phyloP scores from a whole-genome alignment of 2,329 filamentous ascomycete genomes.

The Cryphonectria naterciae region DNA sequence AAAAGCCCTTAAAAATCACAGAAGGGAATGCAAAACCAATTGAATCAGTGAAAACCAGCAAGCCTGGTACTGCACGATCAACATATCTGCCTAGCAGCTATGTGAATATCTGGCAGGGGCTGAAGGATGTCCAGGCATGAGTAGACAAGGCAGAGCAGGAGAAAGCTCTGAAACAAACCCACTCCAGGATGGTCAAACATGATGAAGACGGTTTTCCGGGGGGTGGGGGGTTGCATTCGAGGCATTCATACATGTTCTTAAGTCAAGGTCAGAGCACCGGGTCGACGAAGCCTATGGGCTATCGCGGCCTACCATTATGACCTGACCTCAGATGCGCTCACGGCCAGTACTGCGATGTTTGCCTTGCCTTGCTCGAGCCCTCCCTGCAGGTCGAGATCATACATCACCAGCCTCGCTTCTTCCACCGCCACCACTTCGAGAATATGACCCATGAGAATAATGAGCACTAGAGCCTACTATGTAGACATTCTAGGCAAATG shows the following conservation, averaged over 20 bases:
- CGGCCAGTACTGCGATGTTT: not conserved
- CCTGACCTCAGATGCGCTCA: not conserved
- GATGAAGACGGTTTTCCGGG: no score
- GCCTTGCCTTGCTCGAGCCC: no score
- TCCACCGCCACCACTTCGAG: not conserved
- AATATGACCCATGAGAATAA: not conserved
- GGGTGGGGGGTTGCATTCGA: not conserved
- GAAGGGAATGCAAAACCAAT: not conserved
- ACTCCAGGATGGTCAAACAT: no score
- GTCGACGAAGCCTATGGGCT: conserved; percentile 4
- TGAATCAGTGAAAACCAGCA: not conserved
- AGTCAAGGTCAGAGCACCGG: not conserved
- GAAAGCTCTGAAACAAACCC: no score
- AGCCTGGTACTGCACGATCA: not conserved
- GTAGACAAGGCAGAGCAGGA: no score
- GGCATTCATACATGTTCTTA: not conserved
- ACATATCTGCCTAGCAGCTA: no score
- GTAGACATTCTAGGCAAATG: not conserved
- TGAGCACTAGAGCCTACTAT: not conserved
- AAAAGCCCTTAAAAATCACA: not conserved
- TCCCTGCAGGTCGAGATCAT: not conserved
- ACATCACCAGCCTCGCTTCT: not conserved
- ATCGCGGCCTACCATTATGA: not conserved
- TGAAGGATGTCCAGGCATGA: not conserved
- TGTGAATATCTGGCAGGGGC: not conserved